Base-by-base conservation (phyloP, 106 monocot species). In the Alisma plantagoaquatica region DNA sequence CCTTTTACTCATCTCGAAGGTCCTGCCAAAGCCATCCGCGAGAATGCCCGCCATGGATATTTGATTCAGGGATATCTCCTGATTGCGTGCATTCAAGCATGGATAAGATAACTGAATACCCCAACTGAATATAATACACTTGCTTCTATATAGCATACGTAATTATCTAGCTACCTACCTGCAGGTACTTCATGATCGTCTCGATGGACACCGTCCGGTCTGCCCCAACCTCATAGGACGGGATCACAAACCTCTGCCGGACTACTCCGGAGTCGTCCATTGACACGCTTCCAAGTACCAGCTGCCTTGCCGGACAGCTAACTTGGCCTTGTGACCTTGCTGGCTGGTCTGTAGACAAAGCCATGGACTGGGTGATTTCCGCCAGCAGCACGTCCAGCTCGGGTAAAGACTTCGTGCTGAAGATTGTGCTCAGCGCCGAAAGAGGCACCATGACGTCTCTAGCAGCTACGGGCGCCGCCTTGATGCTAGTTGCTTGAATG, bases 161-260 rank as follows among this genome's bases (percentile, higher is more conserved):
- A n/a, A n/a, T n/a, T n/a, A n/a, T n/a, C n/a, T n/a, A n/a, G 1
- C 10, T 28, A 59, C 38, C 26, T 54, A 76, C 82, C 69, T 82
- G 82, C 10, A 82, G 70, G 26, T 77, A 77, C 66, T 82, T 77
- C 77, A 77, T 74, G 50, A 77, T 42, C 0, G 73, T 82, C 28
- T 82, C 82, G 73, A 82, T 77, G 41, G 82, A 77, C 2, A 70
- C 77, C 43, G 82, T 82, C 65, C 70, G 70, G 57, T 82, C 77
- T 11, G 77, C 73, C 17, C 82, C 81, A 63, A 82, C 74, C 59
- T 82, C 82, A 58, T 73, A 82, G 32, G 77, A 82, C 48, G 77
- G 65, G 33, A 82, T 73, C 51, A 77, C 73, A 70, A 82, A 82
- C 0, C 46, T 62, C 54, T 82, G 77, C 69, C 73, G 60, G 52